Percentiles rank a stretch among this genome's conserved stretches.
phyloP scores from a whole-genome alignment of 192 early-diverging fungal genomes.

The Coemansia sp. region DNA sequence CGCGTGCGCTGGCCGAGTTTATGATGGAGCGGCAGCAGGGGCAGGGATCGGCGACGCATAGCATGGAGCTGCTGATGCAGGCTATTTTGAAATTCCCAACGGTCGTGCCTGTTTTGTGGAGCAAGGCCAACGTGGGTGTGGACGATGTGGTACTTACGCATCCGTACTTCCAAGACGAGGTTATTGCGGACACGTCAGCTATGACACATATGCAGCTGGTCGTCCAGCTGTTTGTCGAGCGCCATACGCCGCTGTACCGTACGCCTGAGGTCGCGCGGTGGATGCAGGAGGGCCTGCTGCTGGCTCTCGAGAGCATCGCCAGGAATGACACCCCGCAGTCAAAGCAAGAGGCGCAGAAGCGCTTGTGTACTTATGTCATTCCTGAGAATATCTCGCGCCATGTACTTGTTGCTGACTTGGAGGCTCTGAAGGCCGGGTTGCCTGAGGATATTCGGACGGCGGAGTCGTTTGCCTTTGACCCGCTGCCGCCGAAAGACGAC shows the following conservation, averaged over 20 bases:
- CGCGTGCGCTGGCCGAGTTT: slow-evolving; percentile 75
- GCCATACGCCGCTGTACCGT: slow-evolving; percentile 79
- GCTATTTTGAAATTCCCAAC: slow-evolving; percentile 79
- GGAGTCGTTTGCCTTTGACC: slow-evolving; percentile 51
- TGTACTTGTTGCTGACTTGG: slow-evolving; percentile 50
- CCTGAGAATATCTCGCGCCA: slow-evolving; percentile 52
- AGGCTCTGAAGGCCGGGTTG: slow-evolving; percentile 43
- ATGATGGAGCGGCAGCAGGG: slow-evolving; percentile 61
- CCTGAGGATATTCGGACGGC: slow-evolving; percentile 32
- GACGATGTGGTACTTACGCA: slow-evolving; percentile 60
- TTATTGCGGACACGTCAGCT: slow-evolving; percentile 38
- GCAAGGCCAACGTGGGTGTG: slow-evolving; percentile 65
- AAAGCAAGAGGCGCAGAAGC: slow-evolving; percentile 14
- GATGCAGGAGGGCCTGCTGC: slow-evolving; percentile 54
- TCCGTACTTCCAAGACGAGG: slow-evolving; percentile 58
- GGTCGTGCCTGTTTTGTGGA: slow-evolving; percentile 62
- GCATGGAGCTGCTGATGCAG: slow-evolving; percentile 59
- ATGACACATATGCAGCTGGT: slow-evolving; percentile 65
- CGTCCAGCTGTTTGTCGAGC: slow-evolving; percentile 74
- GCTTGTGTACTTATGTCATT: slow-evolving; percentile 43
- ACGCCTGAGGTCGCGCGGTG: slow-evolving; percentile 69
- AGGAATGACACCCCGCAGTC: not conserved
- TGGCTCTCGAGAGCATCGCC: slow-evolving; percentile 43
- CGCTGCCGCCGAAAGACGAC: slow-evolving; percentile 43
- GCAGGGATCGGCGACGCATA: not conserved